These are phyloP conservation scores for Candida yuanshanica DNA, from an alignment of 805 yeast species.

Conservation along the genomic window DNA sequence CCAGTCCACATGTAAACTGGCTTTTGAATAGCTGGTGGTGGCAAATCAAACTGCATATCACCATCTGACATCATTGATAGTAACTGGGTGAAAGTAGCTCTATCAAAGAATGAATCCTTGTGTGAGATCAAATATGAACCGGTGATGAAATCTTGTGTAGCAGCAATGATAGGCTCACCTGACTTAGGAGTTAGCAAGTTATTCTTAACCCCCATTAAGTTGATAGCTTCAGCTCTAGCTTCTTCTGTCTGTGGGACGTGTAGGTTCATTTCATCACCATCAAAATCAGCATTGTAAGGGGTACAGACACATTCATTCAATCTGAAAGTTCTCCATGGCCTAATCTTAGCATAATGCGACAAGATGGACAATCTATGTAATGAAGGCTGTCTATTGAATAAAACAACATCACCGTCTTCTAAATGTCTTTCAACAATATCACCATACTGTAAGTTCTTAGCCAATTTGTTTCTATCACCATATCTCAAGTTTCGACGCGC, in stretches of 20 bases:
- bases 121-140: constrained; percentile 91
- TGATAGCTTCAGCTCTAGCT: constrained; percentile 98
- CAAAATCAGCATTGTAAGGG: constrained; percentile 98
- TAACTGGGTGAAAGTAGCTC: constrained; percentile 77
- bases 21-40: constrained; percentile 90
- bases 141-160: constrained; percentile 98
- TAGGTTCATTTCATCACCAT: constrained; percentile 98
- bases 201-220: constrained; percentile 95
- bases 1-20: constrained; percentile 96
- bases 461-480: constrained; percentile 77
- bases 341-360: constrained; percentile 90
- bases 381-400: constrained; percentile 97
- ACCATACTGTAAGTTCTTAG: constrained; percentile 73
- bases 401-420: constrained; percentile 94
- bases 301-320: constrained; percentile 98
- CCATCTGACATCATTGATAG: constrained; percentile 97
- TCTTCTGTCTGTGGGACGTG: constrained; percentile 99
- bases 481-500: constrained; percentile 84
- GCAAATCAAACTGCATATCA: constrained; percentile 77
- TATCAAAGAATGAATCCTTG: constrained; percentile 88
- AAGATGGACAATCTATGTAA: constrained; percentile 89
- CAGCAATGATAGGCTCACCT: constrained; percentile 99
- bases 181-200: constrained; percentile 93
- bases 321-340: constrained; percentile 98
- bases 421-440: constrained; percentile 95